A percentile compares a stretch with the other conserved stretches of the same genome.
phyloP scores from a whole-genome alignment of 371 early-diverging fungal species.

The Mortierella sp. region DNA sequence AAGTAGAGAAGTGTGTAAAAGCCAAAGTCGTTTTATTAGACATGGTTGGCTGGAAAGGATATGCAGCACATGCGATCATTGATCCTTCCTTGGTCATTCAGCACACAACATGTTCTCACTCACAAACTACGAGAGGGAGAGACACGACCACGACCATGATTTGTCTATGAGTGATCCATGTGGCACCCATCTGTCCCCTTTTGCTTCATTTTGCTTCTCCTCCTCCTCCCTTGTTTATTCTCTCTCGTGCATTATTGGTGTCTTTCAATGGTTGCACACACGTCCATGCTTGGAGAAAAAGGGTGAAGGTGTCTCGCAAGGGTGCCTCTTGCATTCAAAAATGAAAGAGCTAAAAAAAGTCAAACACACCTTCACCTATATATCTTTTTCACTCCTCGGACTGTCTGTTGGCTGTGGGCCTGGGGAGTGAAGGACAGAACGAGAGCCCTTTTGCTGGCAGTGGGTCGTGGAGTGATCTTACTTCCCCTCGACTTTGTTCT shows the following conservation, averaged over 20 bases:
- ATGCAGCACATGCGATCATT: conserved; percentile 21
- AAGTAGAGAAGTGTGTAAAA: neutral
- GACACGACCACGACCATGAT: no score
- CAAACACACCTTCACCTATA: no score
- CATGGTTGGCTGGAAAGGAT: neutral
- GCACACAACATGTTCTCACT: neutral
- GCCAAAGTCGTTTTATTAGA: no score
- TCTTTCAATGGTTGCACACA: neutral
- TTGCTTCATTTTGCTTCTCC: no score
- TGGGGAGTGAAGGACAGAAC: neutral
- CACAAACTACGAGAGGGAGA: neutral
- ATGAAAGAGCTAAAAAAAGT: neutral
- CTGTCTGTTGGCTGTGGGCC: neutral
- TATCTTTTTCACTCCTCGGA: neutral
- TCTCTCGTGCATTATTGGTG: conserved; percentile 1
- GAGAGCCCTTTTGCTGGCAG: neutral
- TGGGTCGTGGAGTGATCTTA: neutral
- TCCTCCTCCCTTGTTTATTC: neutral
- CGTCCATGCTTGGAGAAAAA: neutral
- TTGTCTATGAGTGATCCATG: neutral
- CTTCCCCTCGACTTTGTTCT: neutral
- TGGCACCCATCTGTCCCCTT: neutral
- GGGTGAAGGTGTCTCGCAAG: no score
- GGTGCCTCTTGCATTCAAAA: neutral
- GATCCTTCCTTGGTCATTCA: neutral